Base-by-base conservation (phyloP, 768 basidiomycete genomes). In the Pholiota microspora region DNA sequence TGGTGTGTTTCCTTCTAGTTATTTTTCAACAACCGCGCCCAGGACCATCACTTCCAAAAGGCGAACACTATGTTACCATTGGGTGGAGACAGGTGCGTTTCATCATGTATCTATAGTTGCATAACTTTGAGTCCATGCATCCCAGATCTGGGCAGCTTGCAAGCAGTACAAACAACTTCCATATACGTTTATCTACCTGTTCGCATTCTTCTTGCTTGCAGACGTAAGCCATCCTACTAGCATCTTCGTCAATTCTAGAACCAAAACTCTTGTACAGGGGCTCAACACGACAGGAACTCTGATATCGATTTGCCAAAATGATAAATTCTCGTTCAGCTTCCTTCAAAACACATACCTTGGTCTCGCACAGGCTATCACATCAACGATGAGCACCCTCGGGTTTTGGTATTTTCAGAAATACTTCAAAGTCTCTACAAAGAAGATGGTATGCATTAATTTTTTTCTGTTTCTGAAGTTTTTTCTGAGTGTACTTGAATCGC, bases 341-440 rank as follows among this genome's bases (percentile, higher is more conserved):
- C 69, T 92, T 54, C 77, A 91, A 62, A 89, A 83, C 58, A 92
- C 89, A 0, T 92, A 91, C 64, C 79, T 90, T 23, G 88, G 88
- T 13, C 72, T 92, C 4, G 71, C 84, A 0, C 90, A 92, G 60
- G 89, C 89, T 1, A 74, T 89, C 51, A 88, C 87, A 0, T 91
- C 88, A 0, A 92, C 83, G 0, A 65, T 77, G 52, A 84, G 86
- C 58, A 89, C 86, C 0, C 73, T 90, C 24, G 87, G 80, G 0
- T 92, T 89, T 66, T 93, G 90, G 89, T 88, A 91, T 62, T 83
- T 92, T 52, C 91, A 93, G 69, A 76, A 73, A 44, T 82, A 88
- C 58, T 90, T 80, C 78, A 91, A 88, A 71, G 82, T 93, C 45
- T 76, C 77, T 45, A 92, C 90, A 0, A 92, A 92, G 75, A 84